phyloP scores from a whole-genome alignment of 2,329 filamentous ascomycete species.

The Cladosporium sp. region DNA sequence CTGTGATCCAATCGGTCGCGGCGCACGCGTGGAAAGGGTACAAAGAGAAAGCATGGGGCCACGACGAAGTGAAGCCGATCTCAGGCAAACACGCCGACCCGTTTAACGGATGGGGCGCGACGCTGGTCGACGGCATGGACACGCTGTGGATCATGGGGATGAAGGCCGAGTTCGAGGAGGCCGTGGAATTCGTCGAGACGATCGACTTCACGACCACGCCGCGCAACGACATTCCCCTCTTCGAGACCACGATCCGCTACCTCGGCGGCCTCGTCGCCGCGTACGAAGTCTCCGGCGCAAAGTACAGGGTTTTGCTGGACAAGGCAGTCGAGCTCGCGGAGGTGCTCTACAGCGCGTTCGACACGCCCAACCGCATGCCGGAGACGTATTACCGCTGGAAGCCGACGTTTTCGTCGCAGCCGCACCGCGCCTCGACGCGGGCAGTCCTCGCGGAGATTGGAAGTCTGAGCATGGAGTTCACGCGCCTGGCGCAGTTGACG shows the following conservation, averaged over 20 bases:
- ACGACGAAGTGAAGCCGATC: constrained; percentile 78
- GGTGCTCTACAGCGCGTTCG: constrained; percentile 74
- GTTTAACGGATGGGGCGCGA: constrained; percentile 89
- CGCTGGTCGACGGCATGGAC: constrained; percentile 74
- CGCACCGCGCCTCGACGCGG: constrained; percentile 53
- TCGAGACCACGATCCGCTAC: constrained; percentile 89
- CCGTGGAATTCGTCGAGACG: constrained; percentile 58
- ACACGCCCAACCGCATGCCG: constrained; percentile 92
- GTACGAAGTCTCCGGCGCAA: constrained; percentile 73
- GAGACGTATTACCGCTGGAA: constrained; percentile 73
- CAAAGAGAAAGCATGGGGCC: constrained; percentile 69
- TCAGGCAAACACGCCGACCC: constrained; percentile 64
- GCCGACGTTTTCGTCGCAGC: constrained; percentile 56
- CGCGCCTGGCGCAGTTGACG: constrained; percentile 78
- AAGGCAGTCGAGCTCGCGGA: constrained; percentile 77
- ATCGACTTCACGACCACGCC: constrained; percentile 78
- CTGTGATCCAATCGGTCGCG: constrained; percentile 66
- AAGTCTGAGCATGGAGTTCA: constrained; percentile 81
- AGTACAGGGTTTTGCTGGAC: constrained; percentile 62
- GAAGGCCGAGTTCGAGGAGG: constrained; percentile 71
- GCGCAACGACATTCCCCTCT: constrained; percentile 70
- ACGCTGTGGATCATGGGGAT: constrained; percentile 83
- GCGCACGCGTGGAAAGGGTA: constrained; percentile 78
- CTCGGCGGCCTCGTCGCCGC: constrained; percentile 78
- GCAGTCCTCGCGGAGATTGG: constrained; percentile 65